phyloP scores from a whole-genome alignment of 2,329 filamentous ascomycete genomes.

The Botrytis paeoniae region DNA sequence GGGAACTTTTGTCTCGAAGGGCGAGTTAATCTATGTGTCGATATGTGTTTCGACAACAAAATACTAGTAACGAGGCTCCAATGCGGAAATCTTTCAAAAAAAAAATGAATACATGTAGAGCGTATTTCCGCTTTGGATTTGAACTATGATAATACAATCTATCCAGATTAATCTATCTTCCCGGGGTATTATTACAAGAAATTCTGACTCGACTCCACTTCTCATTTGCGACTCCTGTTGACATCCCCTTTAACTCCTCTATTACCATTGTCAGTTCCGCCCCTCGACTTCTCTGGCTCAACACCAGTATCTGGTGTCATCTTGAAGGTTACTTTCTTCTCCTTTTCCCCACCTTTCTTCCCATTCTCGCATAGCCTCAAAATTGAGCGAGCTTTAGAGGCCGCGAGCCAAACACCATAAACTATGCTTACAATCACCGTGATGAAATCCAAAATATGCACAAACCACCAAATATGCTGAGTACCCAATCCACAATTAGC shows the following conservation, averaged over 20 bases:
- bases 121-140: not conserved
- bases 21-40: not conserved
- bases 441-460: conserved; percentile 66
- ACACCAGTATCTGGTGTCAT: not conserved
- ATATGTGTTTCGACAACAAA: not conserved
- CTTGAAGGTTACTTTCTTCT: conserved; percentile 11
- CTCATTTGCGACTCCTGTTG: not conserved
- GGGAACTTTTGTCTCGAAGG: not conserved
- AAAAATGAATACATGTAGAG: not conserved
- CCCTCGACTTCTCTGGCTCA: not conserved
- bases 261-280: not conserved
- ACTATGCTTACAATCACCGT: conserved; percentile 28
- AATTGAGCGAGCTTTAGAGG: not conserved
- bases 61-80: not conserved
- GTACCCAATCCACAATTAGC: conserved; percentile 73
- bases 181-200: not conserved
- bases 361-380: not conserved
- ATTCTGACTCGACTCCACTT: not conserved
- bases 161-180: not conserved
- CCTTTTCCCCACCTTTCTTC: not conserved
- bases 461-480: conserved; percentile 92
- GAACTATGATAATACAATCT: not conserved
- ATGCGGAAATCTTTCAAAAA: not conserved
- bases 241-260: not conserved
- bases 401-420: conserved; percentile 16